Conservation (phyloP, 768 basidiomycete species). For the Suillus hirtellus region DNA sequence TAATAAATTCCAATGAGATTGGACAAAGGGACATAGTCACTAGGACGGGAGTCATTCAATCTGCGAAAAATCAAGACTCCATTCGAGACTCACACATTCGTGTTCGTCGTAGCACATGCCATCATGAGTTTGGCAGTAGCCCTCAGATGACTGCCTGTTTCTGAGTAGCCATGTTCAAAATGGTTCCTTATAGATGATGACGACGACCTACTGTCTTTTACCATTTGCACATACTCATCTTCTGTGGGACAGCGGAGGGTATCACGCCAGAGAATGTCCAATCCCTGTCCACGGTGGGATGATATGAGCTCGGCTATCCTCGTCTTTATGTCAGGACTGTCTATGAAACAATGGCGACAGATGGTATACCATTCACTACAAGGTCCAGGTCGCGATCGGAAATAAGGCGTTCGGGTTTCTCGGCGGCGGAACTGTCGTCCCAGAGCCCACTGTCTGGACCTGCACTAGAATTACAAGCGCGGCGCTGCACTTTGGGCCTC, state of each 20-base stretch:
- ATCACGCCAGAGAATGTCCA: slow-evolving; percentile 90
- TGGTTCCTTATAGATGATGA: background rate
- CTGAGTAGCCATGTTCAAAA: slow-evolving; percentile 37
- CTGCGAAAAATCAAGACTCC: background rate
- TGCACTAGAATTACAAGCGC: background rate
- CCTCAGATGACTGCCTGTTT: slow-evolving; percentile 89
- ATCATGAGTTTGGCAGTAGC: slow-evolving; percentile 94
- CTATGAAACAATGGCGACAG: background rate
- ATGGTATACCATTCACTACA: slow-evolving; percentile 63
- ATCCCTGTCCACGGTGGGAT: slow-evolving; percentile 89
- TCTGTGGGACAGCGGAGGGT: slow-evolving; percentile 85
- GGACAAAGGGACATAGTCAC: slow-evolving; percentile 83
- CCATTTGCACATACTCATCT: slow-evolving; percentile 91
- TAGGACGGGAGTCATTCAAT: slow-evolving; percentile 29
- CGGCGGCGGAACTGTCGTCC: background rate
- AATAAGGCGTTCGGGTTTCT: slow-evolving; percentile 20
- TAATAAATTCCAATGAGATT: slow-evolving; percentile 88
- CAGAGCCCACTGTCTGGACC: background rate
- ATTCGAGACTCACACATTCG: slow-evolving; percentile 47
- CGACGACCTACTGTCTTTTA: slow-evolving; percentile 81
- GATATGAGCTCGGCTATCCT: slow-evolving; percentile 55
- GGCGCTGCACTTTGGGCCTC: background rate
- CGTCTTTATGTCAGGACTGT: background rate
- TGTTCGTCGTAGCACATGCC: slow-evolving; percentile 67
- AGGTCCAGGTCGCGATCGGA: slow-evolving; percentile 53